Evolutionary conservation across 176 grass and related monocot genomes (phyloP).

Genomic region (Zea mays): Zm-B73-REFERENCE-NAM-5.0 NC_050097.1:198181001-198181500

Average conservation of each 20-base stretch:
- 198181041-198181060: constrained; percentile 24
- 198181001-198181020: constrained; percentile 21
- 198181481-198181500: background rate
- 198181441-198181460: background rate
- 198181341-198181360: background rate
- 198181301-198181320: background rate
- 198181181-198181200: too few relatives aligned
- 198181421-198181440: background rate
- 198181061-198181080: background rate
- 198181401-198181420: background rate
- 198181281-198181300: constrained; percentile 16
- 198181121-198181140: constrained; percentile 10
- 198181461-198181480: background rate
- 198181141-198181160: constrained; percentile 37
- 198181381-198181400: background rate
- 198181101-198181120: constrained; percentile 41
- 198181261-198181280: background rate
- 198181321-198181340: background rate
- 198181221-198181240: background rate
- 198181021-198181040: constrained; percentile 11
- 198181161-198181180: constrained; percentile 5
- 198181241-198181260: constrained; percentile 12
- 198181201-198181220: background rate
- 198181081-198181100: background rate
- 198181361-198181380: background rate